A percentile compares a stretch with the other conserved stretches of the same genome.
phyloP scores from a whole-genome alignment of 1,284 basidiomycete species.

The Xerocomus minutiporus region DNA sequence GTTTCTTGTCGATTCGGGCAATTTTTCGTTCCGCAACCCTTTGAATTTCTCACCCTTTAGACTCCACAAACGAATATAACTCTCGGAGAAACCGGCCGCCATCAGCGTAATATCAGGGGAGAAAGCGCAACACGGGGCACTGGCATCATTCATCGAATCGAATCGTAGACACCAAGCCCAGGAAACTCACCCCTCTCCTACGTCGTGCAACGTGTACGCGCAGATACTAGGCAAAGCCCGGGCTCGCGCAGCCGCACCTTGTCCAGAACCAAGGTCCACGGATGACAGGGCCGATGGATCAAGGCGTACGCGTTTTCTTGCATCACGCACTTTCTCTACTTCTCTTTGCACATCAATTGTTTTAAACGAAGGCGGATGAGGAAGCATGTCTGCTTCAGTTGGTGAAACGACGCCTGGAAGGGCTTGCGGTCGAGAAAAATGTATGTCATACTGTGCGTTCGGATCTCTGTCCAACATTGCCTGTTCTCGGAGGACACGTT shows the following conservation, averaged over 20 bases:
- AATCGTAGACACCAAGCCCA: conserved; percentile 5
- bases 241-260: conserved; percentile 51
- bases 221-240: conserved; percentile 85
- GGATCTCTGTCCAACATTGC: conserved; percentile 67
- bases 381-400: conserved; percentile 69
- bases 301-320: conserved; percentile 82
- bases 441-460: conserved; percentile 58
- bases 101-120: conserved; percentile 91
- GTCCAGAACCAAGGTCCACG: conserved; percentile 54
- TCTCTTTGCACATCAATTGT: conserved; percentile 89
- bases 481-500: conserved; percentile 68
- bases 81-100: conserved; percentile 95
- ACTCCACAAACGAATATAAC: conserved; percentile 93
- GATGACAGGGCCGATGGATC: conserved; percentile 65
- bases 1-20: conserved; percentile 63
- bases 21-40: conserved; percentile 74
- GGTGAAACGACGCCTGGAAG: conserved; percentile 58
- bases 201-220: conserved; percentile 89
- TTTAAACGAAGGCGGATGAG: conserved; percentile 78
- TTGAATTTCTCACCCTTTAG: conserved; percentile 88
- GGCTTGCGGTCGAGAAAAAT: conserved; percentile 45
- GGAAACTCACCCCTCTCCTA: conserved; percentile 74
- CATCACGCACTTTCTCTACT: conserved; percentile 86
- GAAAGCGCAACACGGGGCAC: conserved; percentile 84
- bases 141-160: conserved; percentile 32